Percentiles rank a stretch among this genome's conserved stretches.
Evolutionary conservation across 139 green algal genomes (phyloP).

Genomic region (Chlorella sp.): DNA sequence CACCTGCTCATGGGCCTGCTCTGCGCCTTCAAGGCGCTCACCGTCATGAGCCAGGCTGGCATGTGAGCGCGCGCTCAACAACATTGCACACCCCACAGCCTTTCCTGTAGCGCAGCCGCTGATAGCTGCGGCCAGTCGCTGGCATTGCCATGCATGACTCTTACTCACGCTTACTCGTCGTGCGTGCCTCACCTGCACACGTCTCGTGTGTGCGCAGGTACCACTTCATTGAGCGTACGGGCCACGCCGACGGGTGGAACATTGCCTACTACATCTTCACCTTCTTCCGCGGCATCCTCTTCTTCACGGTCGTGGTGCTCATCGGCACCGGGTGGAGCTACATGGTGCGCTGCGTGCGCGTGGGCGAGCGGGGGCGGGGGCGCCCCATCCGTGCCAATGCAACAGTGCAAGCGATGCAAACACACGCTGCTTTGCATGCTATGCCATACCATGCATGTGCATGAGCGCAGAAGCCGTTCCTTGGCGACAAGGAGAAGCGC

Average conservation of each 20-base stretch:
- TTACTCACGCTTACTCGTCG: too few species aligned
- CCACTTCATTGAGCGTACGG: slow-evolving; percentile 68
- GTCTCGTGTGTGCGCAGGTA: too few species aligned
- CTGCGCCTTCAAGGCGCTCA: slow-evolving; percentile 82
- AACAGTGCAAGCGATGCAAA: too few species aligned
- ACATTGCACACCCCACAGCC: too few species aligned
- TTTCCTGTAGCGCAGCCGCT: too few species aligned
- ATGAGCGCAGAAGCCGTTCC: slow-evolving; percentile 79
- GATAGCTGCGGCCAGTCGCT: too few species aligned
- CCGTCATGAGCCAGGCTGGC: slow-evolving; percentile 61
- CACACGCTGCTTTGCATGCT: not conserved
- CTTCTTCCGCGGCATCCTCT: slow-evolving; percentile 82
- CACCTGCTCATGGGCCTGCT: slow-evolving; percentile 90
- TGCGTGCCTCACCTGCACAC: not conserved
- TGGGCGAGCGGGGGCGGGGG: too few species aligned
- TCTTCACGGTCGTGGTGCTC: slow-evolving; percentile 92
- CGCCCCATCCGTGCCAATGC: too few species aligned
- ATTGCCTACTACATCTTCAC: slow-evolving; percentile 96
- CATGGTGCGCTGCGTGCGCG: too few species aligned
- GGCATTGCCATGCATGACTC: too few species aligned
- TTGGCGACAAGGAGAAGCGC: slow-evolving; percentile 81
- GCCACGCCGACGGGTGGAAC: slow-evolving; percentile 89
- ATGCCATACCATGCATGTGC: too few species aligned
- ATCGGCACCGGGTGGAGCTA: slow-evolving; percentile 93
- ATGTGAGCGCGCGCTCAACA: too few species aligned